Evolutionary conservation across 192 early-diverging fungal genomes (phyloP).

Genomic region (Phlyctochytrium bullatum): DNA sequence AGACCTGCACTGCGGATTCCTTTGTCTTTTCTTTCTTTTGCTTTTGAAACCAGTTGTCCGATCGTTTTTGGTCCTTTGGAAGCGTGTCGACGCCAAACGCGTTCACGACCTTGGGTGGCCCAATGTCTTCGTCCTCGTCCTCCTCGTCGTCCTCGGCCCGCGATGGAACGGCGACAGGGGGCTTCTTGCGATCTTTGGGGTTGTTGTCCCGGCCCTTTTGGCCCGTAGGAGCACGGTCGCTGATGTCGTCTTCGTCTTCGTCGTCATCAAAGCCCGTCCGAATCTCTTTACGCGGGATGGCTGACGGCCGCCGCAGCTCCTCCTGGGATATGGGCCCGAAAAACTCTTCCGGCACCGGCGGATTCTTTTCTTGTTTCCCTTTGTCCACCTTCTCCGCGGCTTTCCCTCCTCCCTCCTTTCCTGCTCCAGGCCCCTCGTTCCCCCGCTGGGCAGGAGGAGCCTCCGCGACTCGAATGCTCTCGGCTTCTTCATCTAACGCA

Average conservation of each 20-base stretch:
- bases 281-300: background rate
- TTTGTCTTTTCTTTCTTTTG: background rate
- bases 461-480: background rate
- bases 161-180: background rate
- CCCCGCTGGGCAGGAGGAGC: background rate
- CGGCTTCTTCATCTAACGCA: background rate
- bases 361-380: background rate
- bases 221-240: background rate
- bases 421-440: background rate
- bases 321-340: background rate
- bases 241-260: background rate
- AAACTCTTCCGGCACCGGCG: background rate
- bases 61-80: background rate
- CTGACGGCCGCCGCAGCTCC: background rate
- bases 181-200: background rate
- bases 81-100: conserved; percentile 1
- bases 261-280: background rate
- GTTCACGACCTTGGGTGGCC: conserved; percentile 5
- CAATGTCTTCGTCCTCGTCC: background rate
- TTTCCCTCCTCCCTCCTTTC: background rate
- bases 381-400: background rate
- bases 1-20: background rate
- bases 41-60: conserved; percentile 5
- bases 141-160: conserved; percentile 1
- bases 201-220: background rate